Percentiles rank a stretch among this genome's conserved stretches.
Conservation (phyloP, 169 alveolate genomes). For the Eimeria praecox region DNA sequence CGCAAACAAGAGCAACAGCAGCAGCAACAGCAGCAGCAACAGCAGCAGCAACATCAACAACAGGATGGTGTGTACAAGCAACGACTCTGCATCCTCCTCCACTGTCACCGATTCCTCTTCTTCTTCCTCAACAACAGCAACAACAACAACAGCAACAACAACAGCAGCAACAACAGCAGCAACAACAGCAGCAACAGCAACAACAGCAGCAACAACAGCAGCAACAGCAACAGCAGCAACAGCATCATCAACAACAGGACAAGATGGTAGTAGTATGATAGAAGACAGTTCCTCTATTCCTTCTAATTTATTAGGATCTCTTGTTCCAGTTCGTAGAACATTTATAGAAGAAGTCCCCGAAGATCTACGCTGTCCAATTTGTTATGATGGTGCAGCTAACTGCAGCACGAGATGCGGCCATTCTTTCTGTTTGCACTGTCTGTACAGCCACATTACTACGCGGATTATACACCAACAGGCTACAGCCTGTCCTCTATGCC, state of each 20-base stretch:
- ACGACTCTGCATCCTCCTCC: too few relatives aligned
- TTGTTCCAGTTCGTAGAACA: conserved; percentile 80
- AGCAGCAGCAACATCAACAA: background rate
- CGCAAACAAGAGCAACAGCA: background rate
- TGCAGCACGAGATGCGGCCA: conserved; percentile 83
- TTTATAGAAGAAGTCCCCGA: conserved; percentile 82
- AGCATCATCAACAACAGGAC: too few relatives aligned
- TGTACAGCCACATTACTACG: conserved; percentile 80
- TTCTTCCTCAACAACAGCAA: background rate
- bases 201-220: background rate
- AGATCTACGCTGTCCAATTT: conserved; percentile 81
- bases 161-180: background rate
- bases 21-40: conserved; percentile 25
- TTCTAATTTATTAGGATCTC: background rate
- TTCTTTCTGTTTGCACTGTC: conserved; percentile 78
- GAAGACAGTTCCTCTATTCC: conserved; percentile 9
- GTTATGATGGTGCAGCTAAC: conserved; percentile 81
- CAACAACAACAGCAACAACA: background rate
- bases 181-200: background rate
- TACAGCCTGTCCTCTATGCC: conserved; percentile 81
- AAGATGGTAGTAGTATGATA: too few relatives aligned
- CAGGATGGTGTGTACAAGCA: background rate
- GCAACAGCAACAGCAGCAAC: too few relatives aligned
- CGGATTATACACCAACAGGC: conserved; percentile 76
- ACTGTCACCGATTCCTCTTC: background rate